Evolutionary conservation across 306 rosid genomes (phyloP), one percentile per base, ranked within the genome.

Genomic region (Oxytropis ochrocephala): DNA sequence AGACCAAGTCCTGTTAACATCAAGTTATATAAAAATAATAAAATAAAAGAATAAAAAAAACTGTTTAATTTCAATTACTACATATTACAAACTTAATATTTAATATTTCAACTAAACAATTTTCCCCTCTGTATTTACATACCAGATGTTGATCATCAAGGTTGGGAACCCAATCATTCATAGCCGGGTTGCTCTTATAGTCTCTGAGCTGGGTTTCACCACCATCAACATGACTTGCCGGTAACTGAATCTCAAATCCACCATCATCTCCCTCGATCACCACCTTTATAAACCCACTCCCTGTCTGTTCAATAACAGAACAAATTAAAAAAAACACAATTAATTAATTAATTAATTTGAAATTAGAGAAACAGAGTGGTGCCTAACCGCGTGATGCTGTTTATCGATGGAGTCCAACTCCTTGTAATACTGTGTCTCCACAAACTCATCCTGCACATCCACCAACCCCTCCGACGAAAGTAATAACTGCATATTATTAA

Each of bases 141-240:
- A 81, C 87, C 83, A 68, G 75, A 65, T 76, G 49, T 46, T 67
- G 82, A 67, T 81, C 78, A 46, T 81, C 78, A 46, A 29, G 33
- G 14, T 36, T 77, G 0, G 97, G 95, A 77, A 83, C 74, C 97
- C 97, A 91, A 12, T 91, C 97, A 50, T 91, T 91, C 1, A 90
- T 91, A 35, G 97, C 97, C 4, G 95, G 97, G 69, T 91, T 91
- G 75, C 97, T 74, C 81, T 73, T 85, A 64, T 64, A 68, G 54
- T 39, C 81, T 18, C n/a, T 30, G 17, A 11, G 10, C 5, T 52
- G 72, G 27, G 29, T 60, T 64, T 75, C 79, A 52, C 32, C 44
- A 3, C 11, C 76, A 53, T 43, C 73, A 29, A 39, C 78, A 13
- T 76, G 57, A 33, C 33, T 64, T 21, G 27, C 59, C 6, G 52